Evolutionary conservation across 2,329 filamentous ascomycete genomes (phyloP).

Genomic region (Claviceps maximensis): DNA sequence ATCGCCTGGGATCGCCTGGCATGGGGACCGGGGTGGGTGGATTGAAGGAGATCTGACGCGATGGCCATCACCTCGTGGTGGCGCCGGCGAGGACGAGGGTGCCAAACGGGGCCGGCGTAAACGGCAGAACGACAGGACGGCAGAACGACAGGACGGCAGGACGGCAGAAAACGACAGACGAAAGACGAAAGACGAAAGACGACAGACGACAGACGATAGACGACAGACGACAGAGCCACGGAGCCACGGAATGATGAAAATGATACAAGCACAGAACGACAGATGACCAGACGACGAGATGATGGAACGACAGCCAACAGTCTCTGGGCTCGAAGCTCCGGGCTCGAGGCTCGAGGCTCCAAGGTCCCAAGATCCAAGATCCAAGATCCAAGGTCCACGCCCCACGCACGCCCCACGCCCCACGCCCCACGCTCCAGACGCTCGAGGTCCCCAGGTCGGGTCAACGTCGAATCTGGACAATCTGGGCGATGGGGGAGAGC

Average conservation of each 20-base stretch:
- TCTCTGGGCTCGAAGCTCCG: too few species aligned
- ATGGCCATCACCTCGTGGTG: conserved; percentile 21
- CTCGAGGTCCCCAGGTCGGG: not conserved
- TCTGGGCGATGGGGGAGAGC: not conserved
- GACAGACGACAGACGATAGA: too few species aligned
- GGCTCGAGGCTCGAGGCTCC: too few species aligned
- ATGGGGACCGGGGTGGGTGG: conserved; percentile 8
- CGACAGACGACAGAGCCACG: not conserved
- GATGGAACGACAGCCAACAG: not conserved
- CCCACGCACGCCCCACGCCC: too few species aligned
- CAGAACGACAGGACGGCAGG: too few species aligned
- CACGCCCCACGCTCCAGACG: not conserved
- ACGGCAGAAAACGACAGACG: too few species aligned
- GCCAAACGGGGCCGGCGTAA: not conserved
- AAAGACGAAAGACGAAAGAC: too few species aligned
- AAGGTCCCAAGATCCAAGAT: too few species aligned
- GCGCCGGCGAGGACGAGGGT: conserved; percentile 14
- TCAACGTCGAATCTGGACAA: not conserved
- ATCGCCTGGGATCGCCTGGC: conserved; percentile 5
- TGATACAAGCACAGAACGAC: not conserved
- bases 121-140: not conserved
- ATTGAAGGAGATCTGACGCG: conserved; percentile 20
- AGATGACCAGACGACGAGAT: not conserved
- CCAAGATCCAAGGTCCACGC: too few species aligned
- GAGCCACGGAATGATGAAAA: not conserved